Base-by-base conservation (phyloP, 2,329 filamentous ascomycete species). In the Cylindrodendrum hubeiense region DNA sequence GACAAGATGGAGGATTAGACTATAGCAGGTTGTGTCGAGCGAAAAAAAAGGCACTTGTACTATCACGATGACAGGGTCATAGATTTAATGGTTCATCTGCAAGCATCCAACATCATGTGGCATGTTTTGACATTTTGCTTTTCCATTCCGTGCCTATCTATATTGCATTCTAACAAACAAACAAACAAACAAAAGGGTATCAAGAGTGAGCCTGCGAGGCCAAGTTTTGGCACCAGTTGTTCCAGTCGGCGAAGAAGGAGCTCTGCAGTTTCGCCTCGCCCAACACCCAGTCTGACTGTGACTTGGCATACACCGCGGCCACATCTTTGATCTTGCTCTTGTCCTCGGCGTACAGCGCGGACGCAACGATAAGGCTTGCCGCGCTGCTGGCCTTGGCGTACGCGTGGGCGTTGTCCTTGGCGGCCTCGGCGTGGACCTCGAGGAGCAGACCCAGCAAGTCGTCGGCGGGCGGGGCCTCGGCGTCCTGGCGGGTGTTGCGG, bases 1-100 rank as follows among this genome's bases (percentile, higher is more conserved):
- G 92, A 95, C 76, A 94, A 93, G 86, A 97, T 97, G 94, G 92
- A 97, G 83, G 93, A 96, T 81, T 97, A 91, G 81, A 80, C 54
- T 81, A 80, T 54, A 47, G 61, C 66, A 53, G 53, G 55, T 34
- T 59, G 60, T 61, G 54, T 69, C 52, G 66, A 71, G 60, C 56
- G 65, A 64, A 63, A 67, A 46, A 55, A 67, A 62, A 65, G 63
- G 65, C 71, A 74, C 69, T 71, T 80, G 79, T 80, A 80, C 71
- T 72, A 79, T 80, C 74, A 79, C 67, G 69, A 71, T 70, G 73
- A 76, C 75, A 75, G 71, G 71, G 70, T 77, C 71, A 76, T 77
- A 78, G 75, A 79, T 74, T 76, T 73, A 74, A 78, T 76, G 71
- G 74, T 76, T 76, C 65, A 74, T 70, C 71, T 74, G 71, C 65